These are phyloP conservation scores for Alternaria gaisen DNA, from an alignment of 2,329 filamentous ascomycete species.

Conservation along the genomic window DNA sequence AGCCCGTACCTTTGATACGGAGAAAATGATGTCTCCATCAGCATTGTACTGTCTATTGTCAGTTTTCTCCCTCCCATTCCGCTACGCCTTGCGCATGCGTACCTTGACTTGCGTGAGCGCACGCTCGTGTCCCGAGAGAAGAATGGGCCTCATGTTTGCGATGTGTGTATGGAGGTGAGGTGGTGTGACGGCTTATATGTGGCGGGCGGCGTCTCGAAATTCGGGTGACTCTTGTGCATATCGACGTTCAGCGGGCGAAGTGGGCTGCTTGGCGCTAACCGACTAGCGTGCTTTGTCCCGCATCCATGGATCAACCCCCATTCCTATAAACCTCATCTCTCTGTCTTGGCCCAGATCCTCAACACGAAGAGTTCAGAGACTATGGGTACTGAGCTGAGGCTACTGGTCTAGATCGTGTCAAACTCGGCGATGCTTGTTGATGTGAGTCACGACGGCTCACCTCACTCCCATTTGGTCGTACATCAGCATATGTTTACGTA, in stretches of 20 bases:
- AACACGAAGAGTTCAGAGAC: neutral
- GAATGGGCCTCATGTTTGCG: conserved; percentile 85
- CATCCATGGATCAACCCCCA: conserved; percentile 18
- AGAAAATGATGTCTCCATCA: conserved; percentile 97
- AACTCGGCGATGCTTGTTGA: neutral
- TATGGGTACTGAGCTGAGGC: neutral
- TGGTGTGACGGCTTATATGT: conserved; percentile 29
- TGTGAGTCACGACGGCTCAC: neutral
- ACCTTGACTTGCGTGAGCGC: conserved; percentile 88
- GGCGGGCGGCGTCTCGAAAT: conserved; percentile 37
- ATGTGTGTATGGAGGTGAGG: conserved; percentile 29
- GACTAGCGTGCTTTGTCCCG: conserved; percentile 24
- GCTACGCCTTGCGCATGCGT: conserved; percentile 6
- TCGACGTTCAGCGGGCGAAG: conserved; percentile 39
- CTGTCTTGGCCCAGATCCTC: neutral
- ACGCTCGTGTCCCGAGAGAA: conserved; percentile 95
- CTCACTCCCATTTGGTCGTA: neutral
- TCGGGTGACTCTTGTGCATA: conserved; percentile 42
- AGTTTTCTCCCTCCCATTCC: neutral
- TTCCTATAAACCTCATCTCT: conserved; percentile 1
- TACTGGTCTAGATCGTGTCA: neutral
- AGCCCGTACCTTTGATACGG: conserved; percentile 60
- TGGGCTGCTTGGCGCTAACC: conserved; percentile 38
- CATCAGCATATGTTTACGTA: neutral
- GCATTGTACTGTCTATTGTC: conserved; percentile 62